A percentile compares a stretch with the other conserved stretches of the same genome.
phyloP scores from a whole-genome alignment of 805 yeast genomes.

The Kazachstania viticola region DNA sequence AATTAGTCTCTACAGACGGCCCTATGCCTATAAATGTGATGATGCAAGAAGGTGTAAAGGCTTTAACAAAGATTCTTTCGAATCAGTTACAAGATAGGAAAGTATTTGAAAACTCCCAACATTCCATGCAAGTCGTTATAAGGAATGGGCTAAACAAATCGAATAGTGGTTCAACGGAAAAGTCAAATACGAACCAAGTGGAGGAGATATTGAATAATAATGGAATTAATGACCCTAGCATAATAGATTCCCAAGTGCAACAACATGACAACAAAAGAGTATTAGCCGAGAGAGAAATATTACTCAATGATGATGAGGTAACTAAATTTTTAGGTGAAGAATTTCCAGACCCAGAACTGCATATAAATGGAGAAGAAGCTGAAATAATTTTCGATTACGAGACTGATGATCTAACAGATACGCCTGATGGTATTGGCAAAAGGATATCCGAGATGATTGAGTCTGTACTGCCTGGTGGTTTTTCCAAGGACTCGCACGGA shows the following conservation, averaged over 20 bases:
- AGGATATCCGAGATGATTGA: conserved; percentile 22
- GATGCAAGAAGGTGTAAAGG: conserved; percentile 28
- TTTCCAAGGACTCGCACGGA: conserved; percentile 17
- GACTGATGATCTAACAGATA: conserved; percentile 15
- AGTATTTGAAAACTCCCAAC: conserved; percentile 8
- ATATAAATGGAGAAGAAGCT: conserved; percentile 18
- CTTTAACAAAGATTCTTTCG: conserved; percentile 21
- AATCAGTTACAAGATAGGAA: conserved; percentile 20
- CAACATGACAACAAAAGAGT: too few relatives aligned
- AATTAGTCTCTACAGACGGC: conserved; percentile 18
- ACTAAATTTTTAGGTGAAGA: conserved; percentile 7
- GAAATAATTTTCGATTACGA: conserved; percentile 25
- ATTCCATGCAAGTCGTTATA: conserved; percentile 17
- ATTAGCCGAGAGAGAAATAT: not conserved
- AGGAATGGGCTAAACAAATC: conserved; percentile 5
- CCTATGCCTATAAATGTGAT: conserved; percentile 22
- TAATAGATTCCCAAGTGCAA: too few relatives aligned
- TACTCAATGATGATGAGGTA: not conserved
- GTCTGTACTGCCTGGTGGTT: conserved; percentile 21
- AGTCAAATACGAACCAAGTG: not conserved
- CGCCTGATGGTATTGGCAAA: conserved; percentile 19
- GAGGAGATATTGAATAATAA: not conserved
- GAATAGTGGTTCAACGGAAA: not conserved
- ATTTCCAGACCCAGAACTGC: conserved; percentile 17
- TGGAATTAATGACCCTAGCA: conserved; percentile 1